Conservation (phyloP, 352 stramenopile genomes). For the Pythium grandisporangium region DNA sequence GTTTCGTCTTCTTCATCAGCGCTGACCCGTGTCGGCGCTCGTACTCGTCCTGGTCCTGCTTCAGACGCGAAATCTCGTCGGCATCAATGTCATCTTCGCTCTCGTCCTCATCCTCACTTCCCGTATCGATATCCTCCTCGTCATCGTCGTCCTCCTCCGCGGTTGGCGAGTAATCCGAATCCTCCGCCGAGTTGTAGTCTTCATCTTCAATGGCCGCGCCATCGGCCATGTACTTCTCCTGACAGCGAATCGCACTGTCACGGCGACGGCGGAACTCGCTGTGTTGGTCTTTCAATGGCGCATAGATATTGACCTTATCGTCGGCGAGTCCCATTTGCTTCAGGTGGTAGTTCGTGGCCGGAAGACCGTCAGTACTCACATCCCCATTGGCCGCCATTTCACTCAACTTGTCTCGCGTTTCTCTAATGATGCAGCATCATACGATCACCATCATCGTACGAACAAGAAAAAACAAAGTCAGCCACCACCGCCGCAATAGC, state of each 20-base stretch:
- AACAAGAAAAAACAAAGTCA: no score
- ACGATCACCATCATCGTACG: no score
- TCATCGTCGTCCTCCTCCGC: conserved; percentile 28
- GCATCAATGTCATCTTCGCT: conserved; percentile 38
- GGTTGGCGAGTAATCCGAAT: conserved; percentile 48
- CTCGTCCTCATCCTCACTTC: conserved; percentile 17
- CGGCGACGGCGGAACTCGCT: conserved; percentile 49
- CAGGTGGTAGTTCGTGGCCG: conserved; percentile 68
- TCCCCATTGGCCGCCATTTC: conserved; percentile 11
- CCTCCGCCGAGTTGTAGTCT: conserved; percentile 38
- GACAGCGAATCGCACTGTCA: conserved; percentile 29
- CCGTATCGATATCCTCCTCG: no score
- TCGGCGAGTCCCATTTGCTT: conserved; percentile 62
- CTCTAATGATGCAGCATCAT: no score
- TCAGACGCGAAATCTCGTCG: conserved; percentile 17
- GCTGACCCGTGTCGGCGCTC: conserved; percentile 6
- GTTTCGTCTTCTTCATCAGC: conserved; percentile 30
- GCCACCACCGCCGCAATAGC: no score
- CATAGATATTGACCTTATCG: conserved; percentile 79
- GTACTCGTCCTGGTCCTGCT: conserved; percentile 13
- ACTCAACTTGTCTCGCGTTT: conserved; percentile 25
- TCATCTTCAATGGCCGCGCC: conserved; percentile 21
- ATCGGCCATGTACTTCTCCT: conserved; percentile 29
- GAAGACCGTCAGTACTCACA: conserved; percentile 4
- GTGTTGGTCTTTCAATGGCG: conserved; percentile 51